Evolutionary conservation across 352 stramenopile genomes (phyloP).

Genomic region (Phytophthora melonis): DNA sequence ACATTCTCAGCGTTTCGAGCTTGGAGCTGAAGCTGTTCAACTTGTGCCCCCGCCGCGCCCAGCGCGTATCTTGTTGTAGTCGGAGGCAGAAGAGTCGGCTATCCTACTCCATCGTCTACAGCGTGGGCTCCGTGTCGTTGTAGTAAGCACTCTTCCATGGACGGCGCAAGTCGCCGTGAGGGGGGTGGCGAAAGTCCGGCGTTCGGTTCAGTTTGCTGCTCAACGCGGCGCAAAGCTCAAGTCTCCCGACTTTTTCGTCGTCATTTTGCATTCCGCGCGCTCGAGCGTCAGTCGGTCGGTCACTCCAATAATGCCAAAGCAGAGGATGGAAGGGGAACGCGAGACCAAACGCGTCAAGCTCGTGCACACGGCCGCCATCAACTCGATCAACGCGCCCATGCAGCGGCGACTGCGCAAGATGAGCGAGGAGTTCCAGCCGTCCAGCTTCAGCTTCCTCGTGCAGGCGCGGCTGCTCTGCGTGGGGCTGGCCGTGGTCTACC

Average conservation of each 20-base stretch:
- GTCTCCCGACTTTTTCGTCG: slow-evolving; percentile 27
- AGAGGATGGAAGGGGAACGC: slow-evolving; percentile 26
- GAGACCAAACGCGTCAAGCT: slow-evolving; percentile 45
- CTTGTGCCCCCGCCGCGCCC: neutral
- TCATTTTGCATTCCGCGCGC: slow-evolving; percentile 39
- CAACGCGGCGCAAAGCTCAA: slow-evolving; percentile 42
- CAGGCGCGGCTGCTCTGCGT: slow-evolving; percentile 65
- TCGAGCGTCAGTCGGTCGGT: neutral
- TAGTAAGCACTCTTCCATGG: slow-evolving; percentile 17
- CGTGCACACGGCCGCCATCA: slow-evolving; percentile 21
- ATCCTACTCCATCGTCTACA: slow-evolving; percentile 11
- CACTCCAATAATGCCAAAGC: slow-evolving; percentile 33
- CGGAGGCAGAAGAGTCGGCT: slow-evolving; percentile 26
- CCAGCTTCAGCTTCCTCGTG: slow-evolving; percentile 54
- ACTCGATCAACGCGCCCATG: slow-evolving; percentile 28
- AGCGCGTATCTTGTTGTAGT: slow-evolving; percentile 35
- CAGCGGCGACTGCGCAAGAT: slow-evolving; percentile 70
- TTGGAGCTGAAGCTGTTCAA: neutral
- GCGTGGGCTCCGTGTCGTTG: neutral
- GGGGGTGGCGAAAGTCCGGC: slow-evolving; percentile 24
- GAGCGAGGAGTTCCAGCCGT: slow-evolving; percentile 63
- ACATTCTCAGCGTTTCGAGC: slow-evolving; percentile 17
- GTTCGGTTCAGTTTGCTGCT: slow-evolving; percentile 44
- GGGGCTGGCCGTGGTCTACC: slow-evolving; percentile 63
- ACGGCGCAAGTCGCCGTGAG: slow-evolving; percentile 1